Percentiles rank a stretch among this genome's conserved stretches.
Conservation (phyloP, 495 filamentous ascomycete species). For the Lasiosphaeria hispida region DNA sequence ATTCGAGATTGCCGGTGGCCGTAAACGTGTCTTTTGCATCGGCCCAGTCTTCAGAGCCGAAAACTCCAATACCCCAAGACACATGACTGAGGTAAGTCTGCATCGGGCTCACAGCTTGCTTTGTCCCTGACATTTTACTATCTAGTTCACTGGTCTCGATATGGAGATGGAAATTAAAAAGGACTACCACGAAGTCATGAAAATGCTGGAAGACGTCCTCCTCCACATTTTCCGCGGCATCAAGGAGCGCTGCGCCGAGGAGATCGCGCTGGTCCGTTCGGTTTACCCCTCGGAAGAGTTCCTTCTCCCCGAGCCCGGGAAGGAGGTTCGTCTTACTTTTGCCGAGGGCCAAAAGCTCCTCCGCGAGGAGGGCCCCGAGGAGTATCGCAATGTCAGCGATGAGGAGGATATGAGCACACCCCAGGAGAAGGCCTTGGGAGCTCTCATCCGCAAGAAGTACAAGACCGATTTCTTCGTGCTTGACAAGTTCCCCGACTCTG, state of each 20-base stretch:
- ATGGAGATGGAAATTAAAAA: slow-evolving; percentile 92
- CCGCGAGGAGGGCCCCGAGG: slow-evolving; percentile 73
- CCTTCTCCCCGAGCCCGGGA: slow-evolving; percentile 57
- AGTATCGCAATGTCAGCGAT: slow-evolving; percentile 62
- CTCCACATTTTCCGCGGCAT: slow-evolving; percentile 84
- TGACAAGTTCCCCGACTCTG: slow-evolving; percentile 83
- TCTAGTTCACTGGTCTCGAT: slow-evolving; percentile 85
- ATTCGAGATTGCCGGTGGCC: slow-evolving; percentile 88
- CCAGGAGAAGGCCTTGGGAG: slow-evolving; percentile 87
- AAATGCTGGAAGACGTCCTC: slow-evolving; percentile 78
- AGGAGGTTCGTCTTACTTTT: slow-evolving; percentile 80
- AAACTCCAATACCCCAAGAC: slow-evolving; percentile 92
- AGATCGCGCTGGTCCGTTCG: slow-evolving; percentile 67
- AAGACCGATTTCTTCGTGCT: slow-evolving; percentile 89
- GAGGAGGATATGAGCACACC: slow-evolving; percentile 80
- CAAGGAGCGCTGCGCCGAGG: slow-evolving; percentile 61
- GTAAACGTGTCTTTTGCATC: slow-evolving; percentile 85
- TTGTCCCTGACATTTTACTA: neutral
- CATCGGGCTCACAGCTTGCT: neutral
- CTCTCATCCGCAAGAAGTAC: slow-evolving; percentile 79
- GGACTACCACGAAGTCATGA: slow-evolving; percentile 82
- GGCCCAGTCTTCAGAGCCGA: slow-evolving; percentile 92
- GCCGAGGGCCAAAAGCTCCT: slow-evolving; percentile 80
- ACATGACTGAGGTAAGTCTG: slow-evolving; percentile 73
- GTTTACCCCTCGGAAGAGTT: slow-evolving; percentile 59